Conservation (phyloP, 805 yeast genomes). For the Zygoascus bituminiphila region DNA sequence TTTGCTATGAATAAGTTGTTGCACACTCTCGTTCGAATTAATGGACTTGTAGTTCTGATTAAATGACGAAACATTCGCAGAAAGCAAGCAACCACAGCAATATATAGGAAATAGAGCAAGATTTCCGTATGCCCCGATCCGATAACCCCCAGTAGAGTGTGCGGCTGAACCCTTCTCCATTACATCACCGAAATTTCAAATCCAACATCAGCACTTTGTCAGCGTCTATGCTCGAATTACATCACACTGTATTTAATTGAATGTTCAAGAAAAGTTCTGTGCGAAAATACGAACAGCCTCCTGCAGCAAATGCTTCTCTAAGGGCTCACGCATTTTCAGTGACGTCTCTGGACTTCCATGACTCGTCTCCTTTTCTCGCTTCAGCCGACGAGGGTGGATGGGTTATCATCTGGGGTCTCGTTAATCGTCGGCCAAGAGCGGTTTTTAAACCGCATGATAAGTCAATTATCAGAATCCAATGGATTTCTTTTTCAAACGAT, state of each 20-base stretch:
- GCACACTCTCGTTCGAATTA: background rate
- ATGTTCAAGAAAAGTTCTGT: background rate
- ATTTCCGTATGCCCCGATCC: background rate
- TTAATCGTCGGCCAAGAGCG: constrained; percentile 45
- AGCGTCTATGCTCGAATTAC: too few relatives aligned
- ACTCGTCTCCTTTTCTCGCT: constrained; percentile 33
- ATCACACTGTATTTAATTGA: too few relatives aligned
- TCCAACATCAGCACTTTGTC: too few relatives aligned
- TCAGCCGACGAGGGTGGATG: constrained; percentile 59
- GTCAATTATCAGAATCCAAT: constrained; percentile 42
- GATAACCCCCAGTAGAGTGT: too few relatives aligned
- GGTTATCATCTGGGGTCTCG: constrained; percentile 57
- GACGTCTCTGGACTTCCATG: constrained; percentile 24
- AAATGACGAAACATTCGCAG: constrained; percentile 3
- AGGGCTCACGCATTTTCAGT: constrained; percentile 30
- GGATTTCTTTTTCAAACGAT: constrained; percentile 19
- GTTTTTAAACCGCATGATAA: constrained; percentile 55
- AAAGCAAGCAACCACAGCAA: background rate
- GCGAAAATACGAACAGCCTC: constrained; percentile 1
- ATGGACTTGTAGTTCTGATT: background rate
- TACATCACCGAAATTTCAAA: too few relatives aligned
- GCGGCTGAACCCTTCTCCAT: too few relatives aligned
- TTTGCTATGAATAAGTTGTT: background rate
- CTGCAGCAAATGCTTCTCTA: constrained; percentile 24
- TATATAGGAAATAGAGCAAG: background rate